A percentile compares a stretch with the other conserved stretches of the same genome.
Evolutionary conservation across 2,329 filamentous ascomycete species (phyloP).

Genomic region (Lasiodiplodia sp.): DNA sequence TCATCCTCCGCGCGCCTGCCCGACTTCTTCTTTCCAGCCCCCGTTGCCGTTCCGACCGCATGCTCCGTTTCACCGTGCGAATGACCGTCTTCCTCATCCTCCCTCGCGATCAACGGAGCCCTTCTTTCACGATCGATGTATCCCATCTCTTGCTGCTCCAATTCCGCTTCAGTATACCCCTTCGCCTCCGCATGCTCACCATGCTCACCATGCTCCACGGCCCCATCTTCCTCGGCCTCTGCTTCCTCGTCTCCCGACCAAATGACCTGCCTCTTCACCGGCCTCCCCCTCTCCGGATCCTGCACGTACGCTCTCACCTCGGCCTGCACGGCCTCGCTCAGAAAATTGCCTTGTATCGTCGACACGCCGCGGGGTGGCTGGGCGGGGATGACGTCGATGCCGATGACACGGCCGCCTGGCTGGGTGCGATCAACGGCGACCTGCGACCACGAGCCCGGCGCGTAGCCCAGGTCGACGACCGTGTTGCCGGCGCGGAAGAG

Average conservation of each 20-base stretch:
- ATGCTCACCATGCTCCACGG: conserved; percentile 35
- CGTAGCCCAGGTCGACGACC: conserved; percentile 89
- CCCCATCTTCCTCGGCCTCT: conserved; percentile 52
- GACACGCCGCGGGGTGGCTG: conserved; percentile 91
- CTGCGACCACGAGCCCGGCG: conserved; percentile 72
- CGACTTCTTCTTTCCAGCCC: conserved; percentile 36
- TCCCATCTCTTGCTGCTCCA: conserved; percentile 57
- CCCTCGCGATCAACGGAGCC: conserved; percentile 40
- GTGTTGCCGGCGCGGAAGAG: conserved; percentile 83
- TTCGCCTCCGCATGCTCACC: conserved; percentile 37
- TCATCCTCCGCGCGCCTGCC: conserved; percentile 46
- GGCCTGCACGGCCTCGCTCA: conserved; percentile 75
- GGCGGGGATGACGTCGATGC: conserved; percentile 92
- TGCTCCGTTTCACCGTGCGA: conserved; percentile 22
- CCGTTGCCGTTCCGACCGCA: conserved; percentile 21
- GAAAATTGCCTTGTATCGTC: conserved; percentile 92
- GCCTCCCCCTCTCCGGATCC: conserved; percentile 66
- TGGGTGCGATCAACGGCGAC: conserved; percentile 81
- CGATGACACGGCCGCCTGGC: conserved; percentile 80
- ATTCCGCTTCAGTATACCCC: conserved; percentile 37
- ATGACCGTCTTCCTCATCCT: conserved; percentile 35
- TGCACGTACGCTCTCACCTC: conserved; percentile 79
- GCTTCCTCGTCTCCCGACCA: conserved; percentile 36
- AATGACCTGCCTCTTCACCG: conserved; percentile 42
- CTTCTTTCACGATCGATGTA: conserved; percentile 72